These are phyloP conservation scores for Aegilops longissima DNA, from an alignment of 176 grass and related monocot genomes.

Conservation along the genomic window DNA sequence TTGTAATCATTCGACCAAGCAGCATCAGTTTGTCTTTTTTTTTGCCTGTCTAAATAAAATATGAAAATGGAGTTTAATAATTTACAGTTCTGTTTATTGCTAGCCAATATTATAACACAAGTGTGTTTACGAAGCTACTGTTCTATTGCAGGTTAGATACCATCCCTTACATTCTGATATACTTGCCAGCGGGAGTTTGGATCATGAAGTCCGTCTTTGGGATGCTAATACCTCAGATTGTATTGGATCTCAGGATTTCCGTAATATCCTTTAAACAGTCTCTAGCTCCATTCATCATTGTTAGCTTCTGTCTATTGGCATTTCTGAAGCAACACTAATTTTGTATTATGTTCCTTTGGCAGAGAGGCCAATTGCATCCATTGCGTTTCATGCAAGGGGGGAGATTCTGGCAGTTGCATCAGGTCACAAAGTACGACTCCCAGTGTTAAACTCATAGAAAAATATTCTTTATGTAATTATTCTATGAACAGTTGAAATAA, in stretches of 20 bases:
- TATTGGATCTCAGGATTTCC: conserved; percentile 77
- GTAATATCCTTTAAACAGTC: conserved; percentile 60
- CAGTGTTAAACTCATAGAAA: conserved; percentile 9
- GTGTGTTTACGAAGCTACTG: conserved; percentile 22
- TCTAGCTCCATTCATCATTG: conserved; percentile 5
- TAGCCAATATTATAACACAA: not conserved
- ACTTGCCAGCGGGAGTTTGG: conserved; percentile 98
- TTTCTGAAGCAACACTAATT: conserved; percentile 32
- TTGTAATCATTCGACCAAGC: not conserved
- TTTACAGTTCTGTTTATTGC: conserved; percentile 4
- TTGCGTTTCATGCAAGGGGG: conserved; percentile 97
- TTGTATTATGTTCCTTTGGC: conserved; percentile 38
- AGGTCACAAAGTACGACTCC: conserved; percentile 86
- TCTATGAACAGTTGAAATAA: conserved; percentile 3
- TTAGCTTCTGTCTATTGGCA: conserved; percentile 31
- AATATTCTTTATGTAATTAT: conserved; percentile 6
- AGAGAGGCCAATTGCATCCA: conserved; percentile 97
- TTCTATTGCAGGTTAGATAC: conserved; percentile 77
- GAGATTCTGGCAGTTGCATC: conserved; percentile 96
- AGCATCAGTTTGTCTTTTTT: not conserved
- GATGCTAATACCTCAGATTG: conserved; percentile 82
- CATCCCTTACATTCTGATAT: conserved; percentile 92
- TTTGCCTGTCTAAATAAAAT: conserved; percentile 1
- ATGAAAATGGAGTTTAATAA: not conserved
- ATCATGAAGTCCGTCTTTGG: conserved; percentile 97